A percentile compares a stretch with the other conserved stretches of the same genome.
Evolutionary conservation across 2,329 filamentous ascomycete species (phyloP).

Genomic region (Botryosphaeria dothidea): DNA sequence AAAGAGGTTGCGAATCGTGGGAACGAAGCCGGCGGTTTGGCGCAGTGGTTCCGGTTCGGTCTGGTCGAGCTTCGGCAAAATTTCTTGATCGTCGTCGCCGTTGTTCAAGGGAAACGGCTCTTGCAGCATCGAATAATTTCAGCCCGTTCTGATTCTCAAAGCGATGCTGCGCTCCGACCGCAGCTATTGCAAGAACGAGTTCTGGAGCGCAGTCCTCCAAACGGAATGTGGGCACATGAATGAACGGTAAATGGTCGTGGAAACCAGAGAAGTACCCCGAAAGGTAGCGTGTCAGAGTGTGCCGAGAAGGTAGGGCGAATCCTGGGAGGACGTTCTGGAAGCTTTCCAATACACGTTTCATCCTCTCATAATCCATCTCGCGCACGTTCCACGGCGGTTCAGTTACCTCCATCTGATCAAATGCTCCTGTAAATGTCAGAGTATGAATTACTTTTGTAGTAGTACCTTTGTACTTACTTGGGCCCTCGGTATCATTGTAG

Average conservation of each 20-base stretch:
- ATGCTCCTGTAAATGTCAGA: slow-evolving; percentile 25
- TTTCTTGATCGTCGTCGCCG: slow-evolving; percentile 26
- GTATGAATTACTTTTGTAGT: background rate
- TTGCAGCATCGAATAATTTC: slow-evolving; percentile 31
- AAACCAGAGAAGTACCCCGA: slow-evolving; percentile 35
- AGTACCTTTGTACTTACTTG: slow-evolving; percentile 22
- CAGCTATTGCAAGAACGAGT: slow-evolving; percentile 34
- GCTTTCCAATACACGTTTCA: slow-evolving; percentile 26
- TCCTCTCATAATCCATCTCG: slow-evolving; percentile 23
- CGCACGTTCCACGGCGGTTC: slow-evolving; percentile 31
- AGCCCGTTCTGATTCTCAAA: slow-evolving; percentile 34
- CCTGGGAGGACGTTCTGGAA: slow-evolving; percentile 27
- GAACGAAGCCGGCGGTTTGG: slow-evolving; percentile 27
- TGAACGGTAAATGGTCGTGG: slow-evolving; percentile 36
- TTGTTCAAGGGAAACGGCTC: slow-evolving; percentile 32
- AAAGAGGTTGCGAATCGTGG: slow-evolving; percentile 22
- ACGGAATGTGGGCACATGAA: slow-evolving; percentile 35
- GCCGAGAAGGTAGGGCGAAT: slow-evolving; percentile 33
- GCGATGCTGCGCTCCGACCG: slow-evolving; percentile 36
- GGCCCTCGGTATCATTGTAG: background rate
- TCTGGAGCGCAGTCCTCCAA: slow-evolving; percentile 33
- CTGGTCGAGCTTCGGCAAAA: slow-evolving; percentile 25
- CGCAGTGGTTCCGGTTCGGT: background rate
- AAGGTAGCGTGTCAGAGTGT: slow-evolving; percentile 33
- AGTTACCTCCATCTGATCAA: slow-evolving; percentile 23